Conservation (phyloP, 495 filamentous ascomycete genomes). For the Clavariopsis aquatica region DNA sequence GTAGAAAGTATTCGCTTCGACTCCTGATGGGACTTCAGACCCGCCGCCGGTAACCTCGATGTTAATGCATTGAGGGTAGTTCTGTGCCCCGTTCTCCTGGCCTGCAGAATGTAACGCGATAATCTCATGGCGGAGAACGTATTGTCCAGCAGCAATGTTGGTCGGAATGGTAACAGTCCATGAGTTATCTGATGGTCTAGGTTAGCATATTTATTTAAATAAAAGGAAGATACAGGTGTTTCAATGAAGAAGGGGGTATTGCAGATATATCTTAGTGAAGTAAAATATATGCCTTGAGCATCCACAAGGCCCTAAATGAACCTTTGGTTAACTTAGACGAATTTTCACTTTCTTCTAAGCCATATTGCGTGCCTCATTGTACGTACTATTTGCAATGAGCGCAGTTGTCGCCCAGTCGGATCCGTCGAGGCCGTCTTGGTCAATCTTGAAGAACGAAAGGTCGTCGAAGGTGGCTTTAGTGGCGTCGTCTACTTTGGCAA, state of each 20-base stretch:
- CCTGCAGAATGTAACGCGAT: slow-evolving; percentile 36
- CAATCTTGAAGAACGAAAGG: slow-evolving; percentile 50
- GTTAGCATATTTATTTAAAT: too few species aligned
- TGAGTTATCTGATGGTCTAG: too few species aligned
- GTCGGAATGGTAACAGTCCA: slow-evolving; percentile 33
- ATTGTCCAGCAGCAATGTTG: slow-evolving; percentile 28
- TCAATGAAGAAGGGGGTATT: too few species aligned
- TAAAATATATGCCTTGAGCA: too few species aligned
- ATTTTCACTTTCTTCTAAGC: too few species aligned
- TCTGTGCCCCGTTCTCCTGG: slow-evolving; percentile 30
- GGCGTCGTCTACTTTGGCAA: slow-evolving; percentile 28
- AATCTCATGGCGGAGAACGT: slow-evolving; percentile 38
- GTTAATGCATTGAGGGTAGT: slow-evolving; percentile 38
- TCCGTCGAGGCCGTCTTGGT: slow-evolving; percentile 37
- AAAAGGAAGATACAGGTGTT: too few species aligned
- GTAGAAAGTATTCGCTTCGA: slow-evolving; percentile 25
- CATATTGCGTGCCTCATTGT: too few species aligned
- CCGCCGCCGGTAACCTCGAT: slow-evolving; percentile 30
- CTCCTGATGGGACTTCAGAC: slow-evolving; percentile 17
- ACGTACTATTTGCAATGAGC: slow-evolving; percentile 39
- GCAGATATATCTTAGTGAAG: too few species aligned
- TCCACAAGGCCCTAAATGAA: too few species aligned
- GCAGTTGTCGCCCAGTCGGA: slow-evolving; percentile 27
- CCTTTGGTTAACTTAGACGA: too few species aligned
- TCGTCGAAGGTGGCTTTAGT: slow-evolving; percentile 35